Percentiles rank a stretch among this genome's conserved stretches.
Evolutionary conservation across 768 basidiomycete species (phyloP).

Genomic region (Cubamyces sp.): DNA sequence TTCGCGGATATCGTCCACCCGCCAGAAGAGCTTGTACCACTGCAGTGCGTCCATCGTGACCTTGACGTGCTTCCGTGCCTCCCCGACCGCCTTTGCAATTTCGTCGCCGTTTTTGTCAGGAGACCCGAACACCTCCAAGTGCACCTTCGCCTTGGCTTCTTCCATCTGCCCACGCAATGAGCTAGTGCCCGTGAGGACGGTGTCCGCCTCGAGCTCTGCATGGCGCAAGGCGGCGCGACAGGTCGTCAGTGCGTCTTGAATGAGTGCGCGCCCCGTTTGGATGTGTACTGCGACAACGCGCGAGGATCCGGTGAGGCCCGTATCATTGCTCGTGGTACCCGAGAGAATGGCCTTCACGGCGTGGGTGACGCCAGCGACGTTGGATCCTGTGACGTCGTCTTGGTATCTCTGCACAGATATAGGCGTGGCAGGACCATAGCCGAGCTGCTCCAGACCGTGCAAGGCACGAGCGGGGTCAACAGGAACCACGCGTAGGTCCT

Average conservation of each 20-base stretch:
- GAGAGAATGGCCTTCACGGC: conserved; percentile 36
- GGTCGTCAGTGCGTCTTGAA: conserved; percentile 25
- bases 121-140: conserved; percentile 30
- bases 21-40: conserved; percentile 46
- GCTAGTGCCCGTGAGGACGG: conserved; percentile 17
- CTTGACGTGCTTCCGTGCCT: conserved; percentile 36
- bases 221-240: conserved; percentile 18
- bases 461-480: conserved; percentile 65
- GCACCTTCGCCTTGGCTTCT: conserved; percentile 28
- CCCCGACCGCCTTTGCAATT: conserved; percentile 35
- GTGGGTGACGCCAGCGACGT: conserved; percentile 52
- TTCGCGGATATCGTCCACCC: conserved; percentile 44
- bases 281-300: conserved; percentile 19
- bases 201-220: conserved; percentile 27
- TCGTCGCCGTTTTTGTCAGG: conserved; percentile 20
- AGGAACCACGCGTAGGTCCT: conserved; percentile 43
- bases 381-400: conserved; percentile 60
- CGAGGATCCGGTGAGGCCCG: not conserved
- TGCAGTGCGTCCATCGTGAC: conserved; percentile 38
- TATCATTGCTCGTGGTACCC: not conserved
- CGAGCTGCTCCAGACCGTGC: conserved; percentile 53
- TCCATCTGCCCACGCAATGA: conserved; percentile 28
- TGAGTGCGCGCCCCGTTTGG: conserved; percentile 28
- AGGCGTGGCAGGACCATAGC: conserved; percentile 48
- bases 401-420: conserved; percentile 66